Conservation (phyloP, 805 yeast genomes). For the Wickerhamiella sorbophila region DNA sequence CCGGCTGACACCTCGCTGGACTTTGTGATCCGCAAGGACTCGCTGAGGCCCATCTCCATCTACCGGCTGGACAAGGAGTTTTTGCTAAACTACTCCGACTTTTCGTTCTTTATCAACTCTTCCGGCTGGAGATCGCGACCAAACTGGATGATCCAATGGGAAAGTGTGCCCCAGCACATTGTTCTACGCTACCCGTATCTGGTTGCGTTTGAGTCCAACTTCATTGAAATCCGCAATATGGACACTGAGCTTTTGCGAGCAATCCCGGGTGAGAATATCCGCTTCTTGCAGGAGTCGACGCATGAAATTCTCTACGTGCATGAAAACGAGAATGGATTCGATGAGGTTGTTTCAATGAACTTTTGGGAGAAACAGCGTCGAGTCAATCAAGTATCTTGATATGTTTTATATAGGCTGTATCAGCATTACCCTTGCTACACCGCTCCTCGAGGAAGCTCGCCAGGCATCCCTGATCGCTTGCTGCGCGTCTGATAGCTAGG, state of each 20-base stretch:
- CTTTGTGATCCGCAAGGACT: conserved; percentile 73
- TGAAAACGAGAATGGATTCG: conserved; percentile 80
- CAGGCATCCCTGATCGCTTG: too few species aligned
- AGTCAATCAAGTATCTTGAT: neutral
- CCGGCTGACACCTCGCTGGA: conserved; percentile 98
- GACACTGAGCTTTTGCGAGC: conserved; percentile 75
- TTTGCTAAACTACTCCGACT: conserved; percentile 76
- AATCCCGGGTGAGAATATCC: conserved; percentile 82
- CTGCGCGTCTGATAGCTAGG: too few species aligned
- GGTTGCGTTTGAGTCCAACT: conserved; percentile 75
- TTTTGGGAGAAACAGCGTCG: conserved; percentile 43
- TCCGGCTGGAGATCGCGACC: conserved; percentile 95
- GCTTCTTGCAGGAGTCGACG: conserved; percentile 77
- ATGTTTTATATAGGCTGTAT: neutral
- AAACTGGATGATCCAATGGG: conserved; percentile 93
- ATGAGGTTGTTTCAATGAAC: conserved; percentile 82
- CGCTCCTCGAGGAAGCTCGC: too few species aligned
- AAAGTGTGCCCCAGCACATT: conserved; percentile 83
- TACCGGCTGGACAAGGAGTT: conserved; percentile 84
- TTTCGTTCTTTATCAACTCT: conserved; percentile 84
- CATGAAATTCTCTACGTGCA: conserved; percentile 89
- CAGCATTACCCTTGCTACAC: too few species aligned
- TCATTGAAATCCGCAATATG: conserved; percentile 85
- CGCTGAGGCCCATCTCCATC: conserved; percentile 77
- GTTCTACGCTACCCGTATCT: conserved; percentile 91